Evolutionary conservation across 305 asterid species (phyloP).

Genomic region (Rubia occidens): DNA sequence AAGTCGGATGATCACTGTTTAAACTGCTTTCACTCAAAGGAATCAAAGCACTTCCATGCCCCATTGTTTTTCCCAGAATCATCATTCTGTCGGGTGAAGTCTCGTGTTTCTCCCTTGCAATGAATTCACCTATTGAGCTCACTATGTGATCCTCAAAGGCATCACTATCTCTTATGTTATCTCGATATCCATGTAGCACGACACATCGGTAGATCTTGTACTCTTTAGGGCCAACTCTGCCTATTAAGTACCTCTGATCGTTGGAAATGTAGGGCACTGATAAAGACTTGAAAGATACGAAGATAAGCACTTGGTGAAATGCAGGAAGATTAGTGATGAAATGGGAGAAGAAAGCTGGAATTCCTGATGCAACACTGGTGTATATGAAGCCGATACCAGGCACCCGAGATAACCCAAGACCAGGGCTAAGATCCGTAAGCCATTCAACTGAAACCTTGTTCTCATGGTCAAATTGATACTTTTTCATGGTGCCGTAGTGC

Average conservation of each 20-base stretch:
- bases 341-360: constrained; percentile 85
- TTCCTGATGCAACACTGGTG: constrained; percentile 60
- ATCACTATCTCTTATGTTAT: constrained; percentile 48
- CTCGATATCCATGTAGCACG: constrained; percentile 65
- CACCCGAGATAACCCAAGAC: constrained; percentile 66
- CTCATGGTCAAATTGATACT: constrained; percentile 60
- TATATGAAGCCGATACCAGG: constrained; percentile 82
- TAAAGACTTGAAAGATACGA: constrained; percentile 68
- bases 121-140: constrained; percentile 69
- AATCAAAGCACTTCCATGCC: constrained; percentile 39
- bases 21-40: constrained; percentile 29
- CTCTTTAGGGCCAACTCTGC: constrained; percentile 70
- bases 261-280: constrained; percentile 60
- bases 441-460: constrained; percentile 77
- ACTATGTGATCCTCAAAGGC: constrained; percentile 75
- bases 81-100: constrained; percentile 64
- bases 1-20: constrained; percentile 7
- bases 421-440: constrained; percentile 72
- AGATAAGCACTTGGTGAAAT: constrained; percentile 64
- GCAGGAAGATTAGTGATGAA: constrained; percentile 86
- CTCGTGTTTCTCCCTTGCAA: constrained; percentile 51
- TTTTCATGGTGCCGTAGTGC: constrained; percentile 87
- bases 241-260: constrained; percentile 54
- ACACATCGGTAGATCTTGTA: constrained; percentile 68
- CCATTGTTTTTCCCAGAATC: constrained; percentile 41